Percentiles rank a stretch among this genome's conserved stretches.
phyloP scores from a whole-genome alignment of 2,329 filamentous ascomycete genomes.

The Hypoxylon sp. region DNA sequence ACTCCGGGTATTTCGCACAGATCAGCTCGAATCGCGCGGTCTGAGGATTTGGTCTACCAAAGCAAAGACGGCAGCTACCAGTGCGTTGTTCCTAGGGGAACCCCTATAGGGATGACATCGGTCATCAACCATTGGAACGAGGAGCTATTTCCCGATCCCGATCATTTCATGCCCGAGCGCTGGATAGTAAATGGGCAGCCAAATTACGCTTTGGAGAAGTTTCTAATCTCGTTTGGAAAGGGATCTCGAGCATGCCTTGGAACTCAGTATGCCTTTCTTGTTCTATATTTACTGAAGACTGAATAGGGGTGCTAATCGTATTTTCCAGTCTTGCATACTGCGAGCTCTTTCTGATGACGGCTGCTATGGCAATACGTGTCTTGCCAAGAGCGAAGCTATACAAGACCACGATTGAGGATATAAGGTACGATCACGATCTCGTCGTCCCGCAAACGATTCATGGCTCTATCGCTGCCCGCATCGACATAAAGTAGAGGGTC shows the following conservation, averaged over 20 bases:
- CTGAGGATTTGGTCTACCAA: conserved; percentile 28
- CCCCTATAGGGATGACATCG: conserved; percentile 39
- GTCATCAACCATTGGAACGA: conserved; percentile 38
- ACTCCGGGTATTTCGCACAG: conserved; percentile 28
- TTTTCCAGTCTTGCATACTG: conserved; percentile 41
- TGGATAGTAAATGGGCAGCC: conserved; percentile 30
- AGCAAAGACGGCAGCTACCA: conserved; percentile 7
- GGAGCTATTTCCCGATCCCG: conserved; percentile 34
- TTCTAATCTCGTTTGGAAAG: conserved; percentile 32
- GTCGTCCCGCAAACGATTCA: conserved; percentile 5
- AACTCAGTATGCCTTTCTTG: conserved; percentile 24
- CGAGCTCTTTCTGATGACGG: conserved; percentile 42
- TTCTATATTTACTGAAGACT: neutral
- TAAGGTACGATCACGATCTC: conserved; percentile 35
- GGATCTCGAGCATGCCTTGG: conserved; percentile 36
- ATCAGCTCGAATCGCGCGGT: conserved; percentile 27
- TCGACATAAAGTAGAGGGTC: neutral
- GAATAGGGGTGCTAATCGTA: conserved; percentile 13
- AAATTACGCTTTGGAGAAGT: conserved; percentile 30
- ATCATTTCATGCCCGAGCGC: conserved; percentile 37
- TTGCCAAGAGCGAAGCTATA: conserved; percentile 25
- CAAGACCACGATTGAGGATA: conserved; percentile 39
- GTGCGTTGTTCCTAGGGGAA: conserved; percentile 34
- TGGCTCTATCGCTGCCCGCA: neutral
- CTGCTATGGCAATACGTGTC: conserved; percentile 42